Conservation (phyloP, 805 yeast species). For the Isabelozyma gotoi region DNA sequence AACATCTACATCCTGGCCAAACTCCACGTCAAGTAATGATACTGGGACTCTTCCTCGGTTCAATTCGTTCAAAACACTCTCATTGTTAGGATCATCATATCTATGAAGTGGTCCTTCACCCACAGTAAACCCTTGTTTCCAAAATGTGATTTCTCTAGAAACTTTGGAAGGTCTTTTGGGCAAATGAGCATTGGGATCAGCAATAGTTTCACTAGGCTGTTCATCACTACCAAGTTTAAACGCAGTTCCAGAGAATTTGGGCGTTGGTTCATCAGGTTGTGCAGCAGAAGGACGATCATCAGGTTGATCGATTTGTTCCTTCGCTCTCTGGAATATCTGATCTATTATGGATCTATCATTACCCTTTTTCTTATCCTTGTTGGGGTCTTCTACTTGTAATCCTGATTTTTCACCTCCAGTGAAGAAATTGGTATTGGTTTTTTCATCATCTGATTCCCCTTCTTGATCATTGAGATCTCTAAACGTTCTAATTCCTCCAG, state of each 20-base stretch:
- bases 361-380: slow-evolving; percentile 35
- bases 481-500: slow-evolving; percentile 34
- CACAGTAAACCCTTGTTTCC: slow-evolving; percentile 95
- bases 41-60: slow-evolving; percentile 91
- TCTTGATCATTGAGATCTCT: slow-evolving; percentile 40
- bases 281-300: slow-evolving; percentile 36
- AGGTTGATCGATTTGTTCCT: slow-evolving; percentile 42
- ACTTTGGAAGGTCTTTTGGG: slow-evolving; percentile 47
- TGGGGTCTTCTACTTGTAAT: slow-evolving; percentile 76
- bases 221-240: slow-evolving; percentile 51
- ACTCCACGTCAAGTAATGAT: slow-evolving; percentile 73
- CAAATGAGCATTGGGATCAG: slow-evolving; percentile 25
- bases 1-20: slow-evolving; percentile 93
- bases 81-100: slow-evolving; percentile 92
- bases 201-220: slow-evolving; percentile 32
- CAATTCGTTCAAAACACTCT: slow-evolving; percentile 72
- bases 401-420: slow-evolving; percentile 78
- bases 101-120: slow-evolving; percentile 86
- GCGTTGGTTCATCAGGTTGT: slow-evolving; percentile 13
- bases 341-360: slow-evolving; percentile 52
- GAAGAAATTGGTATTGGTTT: slow-evolving; percentile 53
- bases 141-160: slow-evolving; percentile 81
- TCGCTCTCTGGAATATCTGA: slow-evolving; percentile 66
- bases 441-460: slow-evolving; percentile 53
- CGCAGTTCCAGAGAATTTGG: slow-evolving; percentile 50